Conservation (phyloP, 2,329 filamentous ascomycete species). For the Colletotrichum magnum region DNA sequence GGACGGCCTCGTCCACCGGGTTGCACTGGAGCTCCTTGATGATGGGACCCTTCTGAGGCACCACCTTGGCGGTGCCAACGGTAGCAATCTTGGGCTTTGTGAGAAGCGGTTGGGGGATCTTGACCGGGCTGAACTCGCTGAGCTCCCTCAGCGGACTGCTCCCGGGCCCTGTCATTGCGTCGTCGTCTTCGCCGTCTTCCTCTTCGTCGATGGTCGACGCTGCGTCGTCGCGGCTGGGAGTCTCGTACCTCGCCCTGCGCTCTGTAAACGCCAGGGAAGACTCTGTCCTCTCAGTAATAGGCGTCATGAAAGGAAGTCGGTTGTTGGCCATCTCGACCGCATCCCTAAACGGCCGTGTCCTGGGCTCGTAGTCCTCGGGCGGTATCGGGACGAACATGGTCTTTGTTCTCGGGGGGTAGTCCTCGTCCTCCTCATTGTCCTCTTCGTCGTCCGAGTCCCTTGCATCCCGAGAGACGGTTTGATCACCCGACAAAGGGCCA, state of each 20-base stretch:
- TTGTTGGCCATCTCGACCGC: constrained; percentile 86
- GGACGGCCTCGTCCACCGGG: constrained; percentile 83
- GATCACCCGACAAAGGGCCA: constrained; percentile 46
- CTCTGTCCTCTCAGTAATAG: constrained; percentile 96
- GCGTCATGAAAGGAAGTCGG: constrained; percentile 97
- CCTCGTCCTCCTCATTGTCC: constrained; percentile 49
- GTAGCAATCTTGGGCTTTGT: constrained; percentile 57
- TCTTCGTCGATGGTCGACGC: constrained; percentile 48
- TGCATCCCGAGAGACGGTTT: constrained; percentile 44
- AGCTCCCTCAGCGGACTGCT: constrained; percentile 84
- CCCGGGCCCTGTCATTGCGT: constrained; percentile 57
- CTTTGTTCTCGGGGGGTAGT: constrained; percentile 67
- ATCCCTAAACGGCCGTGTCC: constrained; percentile 85
- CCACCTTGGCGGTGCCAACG: constrained; percentile 54
- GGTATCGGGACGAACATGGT: constrained; percentile 83
- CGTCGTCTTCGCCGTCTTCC: constrained; percentile 50
- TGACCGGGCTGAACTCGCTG: constrained; percentile 63
- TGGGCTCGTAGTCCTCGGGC: constrained; percentile 88
- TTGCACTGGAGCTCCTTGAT: constrained; percentile 90
- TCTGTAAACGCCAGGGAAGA: constrained; percentile 74
- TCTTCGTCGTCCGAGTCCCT: constrained; percentile 46
- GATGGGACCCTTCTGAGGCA: constrained; percentile 75
- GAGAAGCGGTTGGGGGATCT: constrained; percentile 66
- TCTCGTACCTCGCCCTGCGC: constrained; percentile 40
- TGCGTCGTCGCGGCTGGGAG: constrained; percentile 46